These are phyloP conservation scores for Linum tenue DNA, from an alignment of 345 rosid genomes.

Conservation along the genomic window DNA sequence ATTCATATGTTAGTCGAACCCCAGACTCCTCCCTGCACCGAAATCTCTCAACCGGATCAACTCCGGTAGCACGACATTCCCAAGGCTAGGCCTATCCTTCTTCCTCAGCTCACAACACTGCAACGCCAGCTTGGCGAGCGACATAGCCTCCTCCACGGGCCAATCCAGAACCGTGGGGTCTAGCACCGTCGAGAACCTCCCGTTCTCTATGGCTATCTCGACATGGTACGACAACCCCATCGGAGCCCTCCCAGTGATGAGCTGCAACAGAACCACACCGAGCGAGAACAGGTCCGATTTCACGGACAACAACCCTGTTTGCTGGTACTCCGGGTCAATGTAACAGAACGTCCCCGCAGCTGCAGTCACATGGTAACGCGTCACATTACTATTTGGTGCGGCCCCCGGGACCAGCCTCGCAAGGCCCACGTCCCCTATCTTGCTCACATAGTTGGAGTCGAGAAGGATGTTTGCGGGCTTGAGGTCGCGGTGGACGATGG, in stretches of 20 bases:
- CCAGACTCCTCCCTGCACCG: background rate
- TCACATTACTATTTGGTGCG: conserved; percentile 25
- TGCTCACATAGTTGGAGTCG: conserved; percentile 44
- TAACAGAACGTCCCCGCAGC: conserved; percentile 87
- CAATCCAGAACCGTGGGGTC: conserved; percentile 61
- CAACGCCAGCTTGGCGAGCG: conserved; percentile 54
- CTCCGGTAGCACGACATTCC: conserved; percentile 48
- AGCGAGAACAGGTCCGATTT: conserved; percentile 79
- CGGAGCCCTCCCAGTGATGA: conserved; percentile 59
- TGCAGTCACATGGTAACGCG: conserved; percentile 46
- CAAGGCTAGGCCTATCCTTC: conserved; percentile 75
- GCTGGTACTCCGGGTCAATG: conserved; percentile 87
- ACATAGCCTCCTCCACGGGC: conserved; percentile 56
- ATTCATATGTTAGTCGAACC: too few relatives aligned
- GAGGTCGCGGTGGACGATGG: conserved; percentile 78
- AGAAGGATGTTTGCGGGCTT: conserved; percentile 86
- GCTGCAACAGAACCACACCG: conserved; percentile 69
- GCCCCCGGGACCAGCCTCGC: conserved; percentile 67
- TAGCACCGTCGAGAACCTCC: conserved; percentile 39
- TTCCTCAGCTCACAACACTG: conserved; percentile 71
- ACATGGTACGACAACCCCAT: conserved; percentile 59
- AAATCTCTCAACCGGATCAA: conserved; percentile 44
- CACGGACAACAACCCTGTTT: conserved; percentile 72
- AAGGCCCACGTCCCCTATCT: conserved; percentile 70
- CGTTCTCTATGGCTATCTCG: conserved; percentile 46